phyloP scores from a whole-genome alignment of 179 eudicot genomes.

The Kewa caespitosa region DNA sequence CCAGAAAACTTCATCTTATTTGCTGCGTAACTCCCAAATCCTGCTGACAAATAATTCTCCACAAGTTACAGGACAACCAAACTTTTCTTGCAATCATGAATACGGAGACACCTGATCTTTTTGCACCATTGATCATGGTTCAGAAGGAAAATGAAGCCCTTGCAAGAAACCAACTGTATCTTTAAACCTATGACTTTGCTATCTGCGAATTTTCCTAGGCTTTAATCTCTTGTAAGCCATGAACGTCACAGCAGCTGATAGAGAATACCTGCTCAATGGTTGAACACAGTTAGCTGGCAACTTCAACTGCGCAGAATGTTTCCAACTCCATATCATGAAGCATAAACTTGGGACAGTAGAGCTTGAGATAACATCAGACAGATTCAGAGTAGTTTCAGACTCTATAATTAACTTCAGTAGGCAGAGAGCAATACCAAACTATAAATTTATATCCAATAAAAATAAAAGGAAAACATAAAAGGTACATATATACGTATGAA shows the following conservation, averaged over 20 bases:
- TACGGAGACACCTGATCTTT: neutral
- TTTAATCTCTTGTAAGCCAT: conserved; percentile 79
- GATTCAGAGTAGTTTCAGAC: neutral
- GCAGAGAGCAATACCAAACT: neutral
- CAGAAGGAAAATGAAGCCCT: neutral
- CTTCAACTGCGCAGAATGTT: neutral
- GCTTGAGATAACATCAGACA: neutral
- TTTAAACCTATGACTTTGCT: conserved; percentile 1
- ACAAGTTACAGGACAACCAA: too few species aligned
- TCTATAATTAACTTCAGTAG: neutral
- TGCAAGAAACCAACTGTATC: neutral
- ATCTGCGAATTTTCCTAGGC: conserved; percentile 46
- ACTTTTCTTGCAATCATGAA: too few species aligned
- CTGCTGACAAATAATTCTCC: too few species aligned
- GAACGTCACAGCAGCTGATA: conserved; percentile 79
- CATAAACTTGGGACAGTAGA: neutral
- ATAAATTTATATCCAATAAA: too few species aligned
- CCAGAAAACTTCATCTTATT: too few species aligned
- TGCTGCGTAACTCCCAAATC: too few species aligned
- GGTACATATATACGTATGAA: too few species aligned
- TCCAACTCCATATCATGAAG: neutral
- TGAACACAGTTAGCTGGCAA: neutral
- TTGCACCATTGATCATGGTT: neutral
- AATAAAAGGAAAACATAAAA: too few species aligned
- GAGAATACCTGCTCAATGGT: conserved; percentile 66